Evolutionary conservation across 768 basidiomycete genomes (phyloP).

Genomic region (Tulasnella sp.): DNA sequence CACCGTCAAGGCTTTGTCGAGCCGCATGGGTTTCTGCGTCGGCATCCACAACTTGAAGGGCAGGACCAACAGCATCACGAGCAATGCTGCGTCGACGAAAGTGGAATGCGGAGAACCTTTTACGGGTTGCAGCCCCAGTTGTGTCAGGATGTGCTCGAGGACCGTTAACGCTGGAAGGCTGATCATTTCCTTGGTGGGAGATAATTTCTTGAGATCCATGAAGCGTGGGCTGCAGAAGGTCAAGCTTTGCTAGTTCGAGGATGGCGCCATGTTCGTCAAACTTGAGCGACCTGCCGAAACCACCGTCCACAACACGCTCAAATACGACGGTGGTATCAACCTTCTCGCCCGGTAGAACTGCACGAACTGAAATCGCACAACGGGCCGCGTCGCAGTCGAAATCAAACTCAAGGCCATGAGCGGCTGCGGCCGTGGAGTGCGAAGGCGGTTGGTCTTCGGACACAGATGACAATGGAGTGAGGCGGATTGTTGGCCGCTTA

Average conservation of each 20-base stretch:
- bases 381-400: slow-evolving; percentile 86
- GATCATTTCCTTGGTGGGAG: too few species aligned
- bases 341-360: slow-evolving; percentile 50
- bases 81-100: slow-evolving; percentile 46
- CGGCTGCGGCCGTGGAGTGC: slow-evolving; percentile 30
- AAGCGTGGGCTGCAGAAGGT: neutral
- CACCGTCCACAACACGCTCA: slow-evolving; percentile 54
- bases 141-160: slow-evolving; percentile 6
- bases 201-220: too few species aligned
- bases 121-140: slow-evolving; percentile 26
- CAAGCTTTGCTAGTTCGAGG: slow-evolving; percentile 44
- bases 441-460: slow-evolving; percentile 26
- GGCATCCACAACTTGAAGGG: slow-evolving; percentile 65
- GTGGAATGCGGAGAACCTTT: slow-evolving; percentile 54
- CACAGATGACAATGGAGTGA: slow-evolving; percentile 43
- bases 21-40: slow-evolving; percentile 26
- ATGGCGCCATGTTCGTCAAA: slow-evolving; percentile 66
- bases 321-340: slow-evolving; percentile 35
- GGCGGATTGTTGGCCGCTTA: slow-evolving; percentile 74
- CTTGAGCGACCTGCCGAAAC: slow-evolving; percentile 56
- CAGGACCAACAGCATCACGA: slow-evolving; percentile 48
- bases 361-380: slow-evolving; percentile 66
- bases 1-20: slow-evolving; percentile 21
- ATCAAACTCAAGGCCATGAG: slow-evolving; percentile 68
- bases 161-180: slow-evolving; percentile 15